Base-by-base conservation (phyloP, 306 rosid genomes). In the Vachellia collinsii region DNA sequence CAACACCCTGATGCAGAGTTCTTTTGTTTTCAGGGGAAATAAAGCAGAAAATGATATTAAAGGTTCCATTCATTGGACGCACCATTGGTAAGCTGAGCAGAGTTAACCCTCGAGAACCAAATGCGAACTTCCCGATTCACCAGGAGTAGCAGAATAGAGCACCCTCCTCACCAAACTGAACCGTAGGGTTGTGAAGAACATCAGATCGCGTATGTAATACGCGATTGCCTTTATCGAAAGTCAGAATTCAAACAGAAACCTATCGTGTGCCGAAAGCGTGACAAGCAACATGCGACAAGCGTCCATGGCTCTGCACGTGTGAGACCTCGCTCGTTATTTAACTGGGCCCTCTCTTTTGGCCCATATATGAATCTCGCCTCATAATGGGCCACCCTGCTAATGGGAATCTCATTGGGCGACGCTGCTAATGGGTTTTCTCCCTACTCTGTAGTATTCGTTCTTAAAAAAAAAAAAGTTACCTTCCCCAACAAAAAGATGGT, bases 61-160 rank as follows among this genome's bases (percentile, higher is more conserved):
- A 23, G 77, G 70, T 44, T 10, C 25, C 14, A 20, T 38, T 54
- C 19, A 53, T 11, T 19, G 65, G 64, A 70, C 37, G 51, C 82
- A 87, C 90, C 90, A 87, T 87, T 56, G 79, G 65, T 56, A 53
- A 22, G 36, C 17, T 56, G 81, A 41, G 84, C 53, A 78, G 86
- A 78, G 36, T 50, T 75, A 75, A 81, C 80, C 86, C 84, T 84
- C 71, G 62, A 37, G 41, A 58, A 63, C 82, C 71, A 39, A 68
- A 59, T 39, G 74, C 34, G 50, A 20, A 72, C 79, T 74, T 81
- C 13, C 59, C 23, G 78, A 59, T 42, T 84, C 74, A 77, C 70
- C 72, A 16, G 20, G 62, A 54, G 29, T 22, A 56, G 13, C 9
- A 56, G 11, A 5, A n/a, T 42, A 9, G 44, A 3, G 17, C 9